Evolutionary conservation across 805 yeast species (phyloP).

Genomic region (Sugiyamaella chiloensis): DNA sequence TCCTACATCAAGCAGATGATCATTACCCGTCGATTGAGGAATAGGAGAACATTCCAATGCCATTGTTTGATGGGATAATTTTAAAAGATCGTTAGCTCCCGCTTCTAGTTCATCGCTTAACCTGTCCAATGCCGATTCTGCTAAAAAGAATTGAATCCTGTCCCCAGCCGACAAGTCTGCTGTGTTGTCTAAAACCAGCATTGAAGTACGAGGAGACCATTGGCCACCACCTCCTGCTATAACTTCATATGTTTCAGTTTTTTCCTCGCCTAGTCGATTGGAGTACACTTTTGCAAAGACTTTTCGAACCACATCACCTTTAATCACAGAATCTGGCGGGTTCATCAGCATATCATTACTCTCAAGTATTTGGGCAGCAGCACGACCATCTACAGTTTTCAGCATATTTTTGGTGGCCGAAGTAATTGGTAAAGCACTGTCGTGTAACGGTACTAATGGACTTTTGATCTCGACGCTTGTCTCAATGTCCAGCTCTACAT

Average conservation of each 20-base stretch:
- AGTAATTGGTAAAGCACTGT: conserved; percentile 43
- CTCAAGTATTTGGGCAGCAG: conserved; percentile 59
- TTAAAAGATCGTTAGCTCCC: neutral
- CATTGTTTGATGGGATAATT: neutral
- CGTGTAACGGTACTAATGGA: conserved; percentile 18
- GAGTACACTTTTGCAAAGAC: conserved; percentile 20
- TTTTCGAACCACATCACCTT: conserved; percentile 18
- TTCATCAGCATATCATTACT: conserved; percentile 20
- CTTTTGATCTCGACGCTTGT: conserved; percentile 2
- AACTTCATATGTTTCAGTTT: conserved; percentile 43
- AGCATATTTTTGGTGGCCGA: conserved; percentile 55
- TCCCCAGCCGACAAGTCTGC: conserved; percentile 48
- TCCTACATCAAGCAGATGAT: conserved; percentile 18
- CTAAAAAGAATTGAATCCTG: conserved; percentile 40
- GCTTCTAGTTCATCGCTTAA: conserved; percentile 2
- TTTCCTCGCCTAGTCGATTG: neutral
- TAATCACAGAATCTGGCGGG: conserved; percentile 10
- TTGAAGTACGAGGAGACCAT: conserved; percentile 68
- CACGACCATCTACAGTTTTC: conserved; percentile 49
- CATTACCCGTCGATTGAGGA: conserved; percentile 25
- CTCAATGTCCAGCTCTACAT: neutral
- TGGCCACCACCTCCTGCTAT: conserved; percentile 78
- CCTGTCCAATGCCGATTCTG: conserved; percentile 10
- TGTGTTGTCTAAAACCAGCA: conserved; percentile 62
- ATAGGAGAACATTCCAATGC: conserved; percentile 30